Base-by-base conservation (phyloP, 352 stramenopile species). In the Phytophthora multivora region DNA sequence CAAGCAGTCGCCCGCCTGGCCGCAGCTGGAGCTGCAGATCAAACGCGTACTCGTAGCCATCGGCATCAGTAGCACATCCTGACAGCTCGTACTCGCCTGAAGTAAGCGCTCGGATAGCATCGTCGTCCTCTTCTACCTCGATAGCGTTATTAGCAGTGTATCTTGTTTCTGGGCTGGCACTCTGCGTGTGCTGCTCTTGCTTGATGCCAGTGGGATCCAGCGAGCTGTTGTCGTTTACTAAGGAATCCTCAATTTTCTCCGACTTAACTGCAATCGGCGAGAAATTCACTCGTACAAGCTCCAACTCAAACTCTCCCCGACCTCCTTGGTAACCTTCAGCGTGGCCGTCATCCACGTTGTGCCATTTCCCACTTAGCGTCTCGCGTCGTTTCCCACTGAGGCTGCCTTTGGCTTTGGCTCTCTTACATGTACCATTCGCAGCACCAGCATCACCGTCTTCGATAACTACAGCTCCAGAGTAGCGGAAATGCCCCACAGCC, bases 41-140 rank as follows among this genome's bases (percentile, higher is more conserved):
- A 26, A 84, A 89, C 11, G 71, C 75, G 63, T 91, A 91, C 51
- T 91, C 80, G 66, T 91, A 91, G 10, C 80, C 83, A 18, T 91
- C 83, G 10, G 71, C 66, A 40, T 91, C 83, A 18, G 73, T 88
- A 4, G 80, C 79, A n/a, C 75, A 74, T 5, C 83, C 83, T 25
- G 80, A 81, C 4, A 91, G 62, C 40, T 64, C 61, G 62, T 83
- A 91, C 11, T 63, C 36, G 8, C 83, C 83, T 1, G 77, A 80
- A 9, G 83, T 91, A 5, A 91, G 70, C 12, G 69, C 67, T 7
- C 47, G 49, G 12, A 86, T 77, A 8, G 59, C 68, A 12, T 70
- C 62, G 0, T 75, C 72, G 4, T 81, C 57, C 8, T 74, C 69
- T 9, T 62, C 48, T 9, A 66, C 9, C 13, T 54, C 49, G 23